Evolutionary conservation across 495 filamentous ascomycete genomes (phyloP).

Genomic region (Hamigera avellanea): DNA sequence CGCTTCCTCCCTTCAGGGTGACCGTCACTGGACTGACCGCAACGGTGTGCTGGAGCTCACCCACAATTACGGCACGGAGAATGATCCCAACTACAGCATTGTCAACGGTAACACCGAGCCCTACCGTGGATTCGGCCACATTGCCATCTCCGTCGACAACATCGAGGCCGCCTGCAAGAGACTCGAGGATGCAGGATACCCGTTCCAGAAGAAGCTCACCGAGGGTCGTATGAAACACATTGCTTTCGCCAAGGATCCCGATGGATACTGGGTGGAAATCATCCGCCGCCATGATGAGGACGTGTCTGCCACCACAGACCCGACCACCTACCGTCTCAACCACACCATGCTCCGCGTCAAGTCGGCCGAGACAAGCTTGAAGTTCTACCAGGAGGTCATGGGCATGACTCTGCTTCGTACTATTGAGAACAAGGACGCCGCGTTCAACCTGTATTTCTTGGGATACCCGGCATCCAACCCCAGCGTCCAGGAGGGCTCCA

Average conservation of each 20-base stretch:
- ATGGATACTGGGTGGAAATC: slow-evolving; percentile 84
- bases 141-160: slow-evolving; percentile 80
- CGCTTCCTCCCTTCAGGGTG: slow-evolving; percentile 60
- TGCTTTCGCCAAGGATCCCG: slow-evolving; percentile 87
- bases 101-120: slow-evolving; percentile 87
- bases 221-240: slow-evolving; percentile 85
- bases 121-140: slow-evolving; percentile 79
- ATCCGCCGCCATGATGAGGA: slow-evolving; percentile 44
- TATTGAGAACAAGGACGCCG: slow-evolving; percentile 51
- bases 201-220: slow-evolving; percentile 84
- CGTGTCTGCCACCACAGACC: slow-evolving; percentile 39
- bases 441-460: slow-evolving; percentile 89
- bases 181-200: slow-evolving; percentile 79
- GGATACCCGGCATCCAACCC: slow-evolving; percentile 52
- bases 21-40: slow-evolving; percentile 70
- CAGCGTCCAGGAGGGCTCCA: slow-evolving; percentile 34
- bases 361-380: slow-evolving; percentile 67
- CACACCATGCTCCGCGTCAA: slow-evolving; percentile 92
- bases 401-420: slow-evolving; percentile 77
- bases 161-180: slow-evolving; percentile 80
- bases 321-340: slow-evolving; percentile 43
- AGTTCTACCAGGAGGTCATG: slow-evolving; percentile 83
- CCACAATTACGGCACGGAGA: slow-evolving; percentile 94
- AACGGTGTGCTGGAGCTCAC: slow-evolving; percentile 88
- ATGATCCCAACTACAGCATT: slow-evolving; percentile 68